phyloP scores from a whole-genome alignment of 169 alveolate genomes.

The Cryptosporidium baileyi region DNA sequence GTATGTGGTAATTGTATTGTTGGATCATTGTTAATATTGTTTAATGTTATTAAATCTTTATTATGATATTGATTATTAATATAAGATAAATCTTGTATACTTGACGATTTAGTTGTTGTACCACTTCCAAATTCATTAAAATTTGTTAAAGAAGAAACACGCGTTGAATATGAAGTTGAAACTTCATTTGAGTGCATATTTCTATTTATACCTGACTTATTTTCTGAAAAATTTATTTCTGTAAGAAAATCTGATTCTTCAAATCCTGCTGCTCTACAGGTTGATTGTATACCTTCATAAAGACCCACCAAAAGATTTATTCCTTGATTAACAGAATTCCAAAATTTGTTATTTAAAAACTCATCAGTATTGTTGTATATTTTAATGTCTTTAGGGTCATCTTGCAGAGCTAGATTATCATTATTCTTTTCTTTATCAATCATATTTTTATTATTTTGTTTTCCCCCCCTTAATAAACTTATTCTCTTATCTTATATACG shows the following conservation, averaged over 20 bases:
- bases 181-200: conserved; percentile 6
- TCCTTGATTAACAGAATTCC: conserved; percentile 50
- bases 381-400: conserved; percentile 1
- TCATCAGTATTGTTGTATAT: background rate
- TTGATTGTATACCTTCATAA: conserved; percentile 64
- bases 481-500: too few relatives aligned
- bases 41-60: background rate
- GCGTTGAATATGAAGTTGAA: conserved; percentile 31
- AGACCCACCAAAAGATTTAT: conserved; percentile 47
- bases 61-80: background rate
- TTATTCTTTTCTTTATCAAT: background rate
- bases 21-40: background rate
- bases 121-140: conserved; percentile 20
- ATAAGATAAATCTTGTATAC: conserved; percentile 23
- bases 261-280: conserved; percentile 38
- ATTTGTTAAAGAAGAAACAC: conserved; percentile 37
- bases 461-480: background rate
- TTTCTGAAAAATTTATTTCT: conserved; percentile 4
- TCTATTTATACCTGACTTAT: background rate
- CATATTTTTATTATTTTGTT: background rate
- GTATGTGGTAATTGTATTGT: conserved; percentile 53
- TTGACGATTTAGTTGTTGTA: conserved; percentile 31
- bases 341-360: background rate
- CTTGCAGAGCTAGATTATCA: background rate
- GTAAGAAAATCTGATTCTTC: conserved; percentile 15